Conservation (phyloP, 2,329 filamentous ascomycete genomes). For the Pseudogymnoascus sp. region DNA sequence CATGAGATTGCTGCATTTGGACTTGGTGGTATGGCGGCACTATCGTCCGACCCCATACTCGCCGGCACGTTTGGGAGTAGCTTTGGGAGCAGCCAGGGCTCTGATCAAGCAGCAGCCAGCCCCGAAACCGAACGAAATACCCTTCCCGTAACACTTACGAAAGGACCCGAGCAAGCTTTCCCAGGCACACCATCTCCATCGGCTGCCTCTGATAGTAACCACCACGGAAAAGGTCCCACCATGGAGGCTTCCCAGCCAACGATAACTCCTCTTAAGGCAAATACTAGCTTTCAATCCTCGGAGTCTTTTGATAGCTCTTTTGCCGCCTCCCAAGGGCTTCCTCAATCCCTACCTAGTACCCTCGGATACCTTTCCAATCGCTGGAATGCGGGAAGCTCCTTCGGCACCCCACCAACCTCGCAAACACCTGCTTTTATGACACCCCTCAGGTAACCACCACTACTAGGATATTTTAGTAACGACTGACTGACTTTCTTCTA, state of each 20-base stretch:
- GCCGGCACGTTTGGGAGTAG: constrained; percentile 12
- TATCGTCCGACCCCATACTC: constrained; percentile 25
- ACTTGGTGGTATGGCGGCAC: constrained; percentile 33
- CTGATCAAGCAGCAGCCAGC: constrained; percentile 13
- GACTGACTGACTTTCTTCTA: constrained; percentile 13
- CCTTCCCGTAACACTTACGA: not conserved
- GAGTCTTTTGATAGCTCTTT: not conserved
- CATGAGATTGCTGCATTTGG: constrained; percentile 62
- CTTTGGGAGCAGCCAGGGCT: constrained; percentile 20
- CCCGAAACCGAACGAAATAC: not conserved
- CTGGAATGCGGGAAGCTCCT: constrained; percentile 44
- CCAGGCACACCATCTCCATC: not conserved
- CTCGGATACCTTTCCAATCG: constrained; percentile 39
- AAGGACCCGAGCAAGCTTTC: not conserved
- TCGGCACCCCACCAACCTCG: constrained; percentile 40
- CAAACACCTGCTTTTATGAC: constrained; percentile 24
- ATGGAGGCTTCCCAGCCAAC: constrained; percentile 6
- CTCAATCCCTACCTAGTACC: constrained; percentile 25
- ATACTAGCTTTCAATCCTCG: constrained; percentile 1
- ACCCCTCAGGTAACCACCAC: constrained; percentile 36
- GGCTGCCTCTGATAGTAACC: not conserved
- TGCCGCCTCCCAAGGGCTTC: constrained; percentile 11
- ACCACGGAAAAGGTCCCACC: not conserved
- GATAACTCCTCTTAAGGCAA: not conserved
- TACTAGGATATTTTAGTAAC: constrained; percentile 10